Percentiles rank a stretch among this genome's conserved stretches.
phyloP scores from a whole-genome alignment of 2,329 filamentous ascomycete genomes.

The Penicillium thymicola region DNA sequence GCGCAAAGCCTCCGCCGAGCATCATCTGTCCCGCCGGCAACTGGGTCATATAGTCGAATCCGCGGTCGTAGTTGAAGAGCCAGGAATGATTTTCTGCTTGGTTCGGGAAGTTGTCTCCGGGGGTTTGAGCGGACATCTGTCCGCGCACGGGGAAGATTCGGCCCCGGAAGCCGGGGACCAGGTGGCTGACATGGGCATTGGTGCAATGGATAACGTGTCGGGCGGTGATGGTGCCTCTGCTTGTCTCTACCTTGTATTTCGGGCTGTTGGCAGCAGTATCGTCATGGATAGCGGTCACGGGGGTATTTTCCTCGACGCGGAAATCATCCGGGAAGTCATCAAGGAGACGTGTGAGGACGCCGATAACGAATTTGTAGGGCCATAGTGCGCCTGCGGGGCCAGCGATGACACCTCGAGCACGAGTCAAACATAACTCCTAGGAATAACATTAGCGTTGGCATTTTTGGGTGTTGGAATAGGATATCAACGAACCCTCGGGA shows the following conservation, averaged over 20 bases:
- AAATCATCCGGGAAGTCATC: constrained; percentile 36
- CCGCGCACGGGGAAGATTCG: constrained; percentile 40
- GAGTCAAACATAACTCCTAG: constrained; percentile 24
- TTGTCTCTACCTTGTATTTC: constrained; percentile 46
- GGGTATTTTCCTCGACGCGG: constrained; percentile 23
- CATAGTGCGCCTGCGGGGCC: constrained; percentile 32
- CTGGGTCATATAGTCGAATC: constrained; percentile 55
- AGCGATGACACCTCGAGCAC: constrained; percentile 24
- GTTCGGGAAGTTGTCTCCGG: constrained; percentile 27
- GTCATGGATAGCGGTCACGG: constrained; percentile 15
- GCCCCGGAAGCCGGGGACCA: constrained; percentile 48
- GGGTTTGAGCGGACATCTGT: constrained; percentile 43
- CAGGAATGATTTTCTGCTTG: constrained; percentile 47
- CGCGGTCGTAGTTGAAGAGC: constrained; percentile 48
- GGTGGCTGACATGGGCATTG: constrained; percentile 53
- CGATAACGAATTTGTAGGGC: constrained; percentile 34
- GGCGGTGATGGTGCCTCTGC: constrained; percentile 45
- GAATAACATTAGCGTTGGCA: not conserved
- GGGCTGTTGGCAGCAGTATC: not conserved
- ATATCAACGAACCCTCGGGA: constrained; percentile 17
- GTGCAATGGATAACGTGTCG: constrained; percentile 57
- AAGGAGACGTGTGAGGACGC: constrained; percentile 17
- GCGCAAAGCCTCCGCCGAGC: constrained; percentile 53
- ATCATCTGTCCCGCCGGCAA: constrained; percentile 49
- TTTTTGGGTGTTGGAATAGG: not conserved